Conservation (phyloP, 352 stramenopile species). For the Phytophthora citricola region DNA sequence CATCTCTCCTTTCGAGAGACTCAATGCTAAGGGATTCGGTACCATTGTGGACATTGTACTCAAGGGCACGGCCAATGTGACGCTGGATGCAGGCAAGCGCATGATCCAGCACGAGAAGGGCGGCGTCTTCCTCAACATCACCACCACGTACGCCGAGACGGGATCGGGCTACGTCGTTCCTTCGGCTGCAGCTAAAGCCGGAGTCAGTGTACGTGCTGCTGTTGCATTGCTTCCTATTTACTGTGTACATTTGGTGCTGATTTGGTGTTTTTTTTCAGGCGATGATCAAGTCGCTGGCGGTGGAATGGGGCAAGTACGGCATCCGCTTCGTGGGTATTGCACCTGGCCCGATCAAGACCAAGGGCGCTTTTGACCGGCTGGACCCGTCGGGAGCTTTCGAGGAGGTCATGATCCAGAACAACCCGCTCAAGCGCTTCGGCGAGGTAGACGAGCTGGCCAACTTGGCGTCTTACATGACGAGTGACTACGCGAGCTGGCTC, state of each 20-base stretch:
- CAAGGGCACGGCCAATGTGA: constrained; percentile 87
- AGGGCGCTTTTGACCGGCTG: constrained; percentile 81
- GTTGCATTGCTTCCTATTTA: neutral
- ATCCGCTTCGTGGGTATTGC: constrained; percentile 97
- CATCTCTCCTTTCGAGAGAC: constrained; percentile 90
- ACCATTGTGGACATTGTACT: constrained; percentile 98
- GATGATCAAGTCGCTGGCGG: constrained; percentile 94
- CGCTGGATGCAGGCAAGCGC: constrained; percentile 77
- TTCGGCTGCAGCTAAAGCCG: constrained; percentile 95
- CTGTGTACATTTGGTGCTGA: constrained; percentile 26
- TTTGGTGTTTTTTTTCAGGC: constrained; percentile 63
- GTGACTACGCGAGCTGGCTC: constrained; percentile 84
- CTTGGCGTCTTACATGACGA: constrained; percentile 76
- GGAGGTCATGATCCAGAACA: constrained; percentile 70
- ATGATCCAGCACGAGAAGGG: constrained; percentile 79
- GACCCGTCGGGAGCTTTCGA: constrained; percentile 77
- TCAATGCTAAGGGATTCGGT: constrained; percentile 95
- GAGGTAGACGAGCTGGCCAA: constrained; percentile 85
- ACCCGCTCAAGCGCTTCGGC: constrained; percentile 76
- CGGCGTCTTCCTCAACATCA: constrained; percentile 97
- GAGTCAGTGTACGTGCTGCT: constrained; percentile 73
- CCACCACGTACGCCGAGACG: constrained; percentile 94
- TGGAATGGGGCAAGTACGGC: constrained; percentile 96
- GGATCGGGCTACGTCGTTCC: constrained; percentile 96
- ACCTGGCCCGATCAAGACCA: constrained; percentile 95